These are phyloP conservation scores for Panaeolus papilionaceus DNA, from an alignment of 768 basidiomycete species.

Conservation along the genomic window DNA sequence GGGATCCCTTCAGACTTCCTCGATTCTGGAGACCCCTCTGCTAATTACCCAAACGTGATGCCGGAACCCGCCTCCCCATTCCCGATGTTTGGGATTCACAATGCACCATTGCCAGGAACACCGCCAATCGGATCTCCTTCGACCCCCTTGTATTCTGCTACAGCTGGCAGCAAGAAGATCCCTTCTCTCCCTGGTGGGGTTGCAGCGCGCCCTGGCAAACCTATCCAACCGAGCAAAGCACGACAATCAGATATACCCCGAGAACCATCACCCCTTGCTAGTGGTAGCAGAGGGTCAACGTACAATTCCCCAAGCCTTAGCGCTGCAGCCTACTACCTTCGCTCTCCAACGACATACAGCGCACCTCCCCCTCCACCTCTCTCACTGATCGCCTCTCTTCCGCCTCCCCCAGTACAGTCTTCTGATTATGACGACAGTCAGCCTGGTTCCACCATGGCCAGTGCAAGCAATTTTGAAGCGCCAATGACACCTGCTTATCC, in stretches of 20 bases:
- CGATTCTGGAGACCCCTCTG: constrained; percentile 39
- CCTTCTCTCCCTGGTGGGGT: constrained; percentile 28
- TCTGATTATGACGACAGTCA: constrained; percentile 26
- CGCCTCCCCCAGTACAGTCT: constrained; percentile 26
- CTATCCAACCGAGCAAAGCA: constrained; percentile 32
- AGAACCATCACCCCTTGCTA: constrained; percentile 23
- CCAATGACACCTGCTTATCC: constrained; percentile 79
- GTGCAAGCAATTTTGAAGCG: constrained; percentile 27
- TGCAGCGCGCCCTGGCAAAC: neutral
- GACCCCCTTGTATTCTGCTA: constrained; percentile 43
- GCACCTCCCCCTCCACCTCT: constrained; percentile 46
- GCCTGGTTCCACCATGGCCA: neutral
- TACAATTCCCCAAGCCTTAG: constrained; percentile 33
- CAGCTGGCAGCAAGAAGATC: constrained; percentile 63
- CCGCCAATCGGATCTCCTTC: constrained; percentile 25
- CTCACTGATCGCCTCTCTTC: constrained; percentile 24
- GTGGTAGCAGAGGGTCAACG: constrained; percentile 21
- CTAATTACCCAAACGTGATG: constrained; percentile 49
- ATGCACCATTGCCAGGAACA: constrained; percentile 24
- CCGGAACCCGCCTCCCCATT: constrained; percentile 86
- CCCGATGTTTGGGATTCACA: constrained; percentile 48
- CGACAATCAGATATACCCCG: constrained; percentile 31
- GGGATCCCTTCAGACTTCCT: constrained; percentile 35
- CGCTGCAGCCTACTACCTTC: constrained; percentile 41
- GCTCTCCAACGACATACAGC: constrained; percentile 62